phyloP scores from a whole-genome alignment of 306 rosid species.

The Herpetospermum pedunculosum region DNA sequence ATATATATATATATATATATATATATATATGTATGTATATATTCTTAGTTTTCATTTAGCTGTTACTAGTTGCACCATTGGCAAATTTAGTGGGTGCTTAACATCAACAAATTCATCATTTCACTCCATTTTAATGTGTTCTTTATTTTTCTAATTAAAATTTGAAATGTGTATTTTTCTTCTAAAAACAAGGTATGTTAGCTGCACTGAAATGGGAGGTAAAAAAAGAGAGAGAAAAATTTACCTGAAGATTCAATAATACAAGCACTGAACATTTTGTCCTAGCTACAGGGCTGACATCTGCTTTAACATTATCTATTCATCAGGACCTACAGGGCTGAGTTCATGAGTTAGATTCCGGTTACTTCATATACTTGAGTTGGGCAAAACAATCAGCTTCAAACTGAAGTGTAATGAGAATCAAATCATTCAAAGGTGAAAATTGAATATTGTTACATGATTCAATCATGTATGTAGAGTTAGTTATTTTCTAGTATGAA shows the following conservation, averaged over 20 bases:
- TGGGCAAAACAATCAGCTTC: neutral
- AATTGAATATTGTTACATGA: neutral
- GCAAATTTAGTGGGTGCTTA: neutral
- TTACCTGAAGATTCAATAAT: neutral
- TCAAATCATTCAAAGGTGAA: neutral
- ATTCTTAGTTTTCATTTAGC: no score
- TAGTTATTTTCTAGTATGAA: neutral
- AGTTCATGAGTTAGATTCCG: neutral
- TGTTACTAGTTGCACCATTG: no score
- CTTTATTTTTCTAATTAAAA: neutral
- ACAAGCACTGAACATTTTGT: neutral
- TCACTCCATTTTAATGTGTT: neutral
- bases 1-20: no score
- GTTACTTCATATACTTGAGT: neutral
- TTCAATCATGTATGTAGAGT: neutral
- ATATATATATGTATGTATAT: no score
- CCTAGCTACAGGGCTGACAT: neutral
- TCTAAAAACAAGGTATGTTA: neutral
- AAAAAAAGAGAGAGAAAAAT: neutral
- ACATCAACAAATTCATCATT: neutral
- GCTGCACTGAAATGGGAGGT: neutral
- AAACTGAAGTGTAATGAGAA: neutral
- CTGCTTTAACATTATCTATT: neutral
- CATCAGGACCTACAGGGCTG: neutral
- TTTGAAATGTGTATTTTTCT: neutral